Evolutionary conservation across 495 filamentous ascomycete genomes (phyloP).

Genomic region (Darksidea phi): DNA sequence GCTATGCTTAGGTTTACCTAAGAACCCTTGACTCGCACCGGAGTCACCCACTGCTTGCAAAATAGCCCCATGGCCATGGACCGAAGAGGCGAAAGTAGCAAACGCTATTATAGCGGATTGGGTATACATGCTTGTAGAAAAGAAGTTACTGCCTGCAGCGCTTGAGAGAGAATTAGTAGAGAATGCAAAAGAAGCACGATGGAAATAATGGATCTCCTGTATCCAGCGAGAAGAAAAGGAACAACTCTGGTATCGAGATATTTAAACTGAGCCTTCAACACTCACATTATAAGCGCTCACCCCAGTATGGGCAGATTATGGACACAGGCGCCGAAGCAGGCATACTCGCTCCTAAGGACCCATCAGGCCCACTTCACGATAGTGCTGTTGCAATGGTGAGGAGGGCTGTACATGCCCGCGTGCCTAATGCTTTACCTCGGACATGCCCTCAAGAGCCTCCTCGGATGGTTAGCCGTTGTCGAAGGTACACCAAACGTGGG

Average conservation of each 20-base stretch:
- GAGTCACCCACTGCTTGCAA: neutral
- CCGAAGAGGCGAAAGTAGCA: neutral
- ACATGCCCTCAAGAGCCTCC: too few relatives aligned
- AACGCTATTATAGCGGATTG: constrained; percentile 5
- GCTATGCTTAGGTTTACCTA: constrained; percentile 2
- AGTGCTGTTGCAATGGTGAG: too few relatives aligned
- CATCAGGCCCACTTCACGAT: too few relatives aligned
- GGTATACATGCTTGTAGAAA: neutral
- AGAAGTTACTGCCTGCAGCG: constrained; percentile 13
- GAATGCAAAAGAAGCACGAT: neutral
- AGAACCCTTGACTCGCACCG: constrained; percentile 16
- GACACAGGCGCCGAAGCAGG: neutral
- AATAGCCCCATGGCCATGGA: constrained; percentile 13
- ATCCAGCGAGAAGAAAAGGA: constrained; percentile 5
- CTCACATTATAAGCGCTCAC: neutral
- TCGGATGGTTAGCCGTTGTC: too few relatives aligned
- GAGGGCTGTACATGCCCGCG: too few relatives aligned
- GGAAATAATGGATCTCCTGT: constrained; percentile 2
- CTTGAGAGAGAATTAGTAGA: neutral
- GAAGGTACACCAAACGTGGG: too few relatives aligned
- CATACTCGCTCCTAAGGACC: too few relatives aligned
- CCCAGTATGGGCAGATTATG: neutral
- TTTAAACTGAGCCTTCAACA: neutral
- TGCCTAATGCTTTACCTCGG: too few relatives aligned
- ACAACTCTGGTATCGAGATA: neutral